Evolutionary conservation across 2,329 filamentous ascomycete genomes (phyloP).

Genomic region (Pseudogymnoascus sp.): DNA sequence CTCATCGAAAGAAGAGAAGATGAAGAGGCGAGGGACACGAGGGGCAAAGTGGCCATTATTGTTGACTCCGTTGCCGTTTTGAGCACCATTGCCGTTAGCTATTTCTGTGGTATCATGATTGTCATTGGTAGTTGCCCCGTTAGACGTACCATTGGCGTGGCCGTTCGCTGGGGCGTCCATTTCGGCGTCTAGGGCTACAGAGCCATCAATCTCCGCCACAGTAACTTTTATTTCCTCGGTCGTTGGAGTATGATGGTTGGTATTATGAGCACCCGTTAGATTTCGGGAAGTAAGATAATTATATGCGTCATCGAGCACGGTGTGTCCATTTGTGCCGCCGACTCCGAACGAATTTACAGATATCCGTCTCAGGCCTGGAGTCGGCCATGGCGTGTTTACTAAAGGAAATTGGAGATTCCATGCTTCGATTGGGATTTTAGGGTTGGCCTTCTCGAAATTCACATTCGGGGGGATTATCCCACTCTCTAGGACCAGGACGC

Average conservation of each 20-base stretch:
- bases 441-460: constrained; percentile 25
- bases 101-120: neutral
- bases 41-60: neutral
- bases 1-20: too few species aligned
- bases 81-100: neutral
- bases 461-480: constrained; percentile 24
- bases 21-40: too few species aligned
- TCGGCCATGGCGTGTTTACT: neutral
- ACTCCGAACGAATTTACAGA: constrained; percentile 30
- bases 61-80: neutral
- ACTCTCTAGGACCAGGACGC: constrained; percentile 23
- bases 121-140: neutral
- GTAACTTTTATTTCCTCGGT: neutral
- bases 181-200: neutral
- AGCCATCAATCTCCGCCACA: neutral
- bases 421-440: constrained; percentile 6
- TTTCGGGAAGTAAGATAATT: neutral
- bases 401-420: neutral
- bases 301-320: constrained; percentile 20
- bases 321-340: constrained; percentile 39
- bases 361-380: constrained; percentile 7
- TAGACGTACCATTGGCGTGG: neutral
- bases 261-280: neutral
- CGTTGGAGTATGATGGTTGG: neutral
- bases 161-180: neutral